Base-by-base conservation (phyloP, 805 yeast genomes). In the Metschnikowia dekortorum region DNA sequence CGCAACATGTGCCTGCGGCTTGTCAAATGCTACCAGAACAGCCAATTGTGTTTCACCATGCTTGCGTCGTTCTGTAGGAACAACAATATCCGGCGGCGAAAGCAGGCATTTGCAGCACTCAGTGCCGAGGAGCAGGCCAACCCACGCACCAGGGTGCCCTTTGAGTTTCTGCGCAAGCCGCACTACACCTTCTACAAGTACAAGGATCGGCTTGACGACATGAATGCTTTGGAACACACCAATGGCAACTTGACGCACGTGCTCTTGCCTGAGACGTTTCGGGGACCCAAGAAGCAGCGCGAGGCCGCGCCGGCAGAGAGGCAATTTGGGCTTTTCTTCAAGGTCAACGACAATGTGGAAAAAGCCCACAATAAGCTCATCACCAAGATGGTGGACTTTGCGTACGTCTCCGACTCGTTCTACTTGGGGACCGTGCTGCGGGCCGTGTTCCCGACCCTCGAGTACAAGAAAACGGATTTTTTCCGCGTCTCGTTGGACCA, bases 401-500 rank as follows among this genome's bases (percentile, higher is more conserved):
- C 64, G 4, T 67, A 58, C 39, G 55, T 59, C 1, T 61, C 67
- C n/a, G 76, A 71, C 52, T 59, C 68, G 30, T 51, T 70, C 30
- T 71, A 58, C 54, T 56, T 71, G 45, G 64, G 68, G 16, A 53
- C 67, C 3, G 51, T 69, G 31, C 32, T 59, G 32, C 56, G 67
- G 14, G 63, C 64, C 0, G 50, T 70, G 22, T 42, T 48, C 14
- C 46, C 57, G 16, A 33, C 53, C 26, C 30, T 61, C 11, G 47
- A 49, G 30, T 52, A 51, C 11, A 49, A 54, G 31, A 48, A 50
- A 29, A 13, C 47, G 8, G 47, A 59, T 18, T 70, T 66, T 50
- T 71, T 71, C 58, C 58, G 75, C 37, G 74, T 69, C 2, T 65
- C 71, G 37, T 61, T 71, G 46, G 76, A 71, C 53, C 76, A 71